Percentiles rank a stretch among this genome's conserved stretches.
Conservation (phyloP, 768 basidiomycete species). For the Antrodiella citrinella region DNA sequence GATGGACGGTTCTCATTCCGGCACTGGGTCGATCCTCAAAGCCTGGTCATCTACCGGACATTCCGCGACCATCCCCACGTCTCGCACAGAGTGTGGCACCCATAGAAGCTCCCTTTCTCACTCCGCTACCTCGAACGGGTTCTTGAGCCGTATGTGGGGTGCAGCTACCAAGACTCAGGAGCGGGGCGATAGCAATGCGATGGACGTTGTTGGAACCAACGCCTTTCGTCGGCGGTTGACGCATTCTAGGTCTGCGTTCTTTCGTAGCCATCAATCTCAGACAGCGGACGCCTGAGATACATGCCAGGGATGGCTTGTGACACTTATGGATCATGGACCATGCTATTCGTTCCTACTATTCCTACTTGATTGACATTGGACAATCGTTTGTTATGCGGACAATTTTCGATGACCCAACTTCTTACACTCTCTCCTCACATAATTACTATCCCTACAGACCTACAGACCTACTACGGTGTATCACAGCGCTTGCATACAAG, state of each 20-base stretch:
- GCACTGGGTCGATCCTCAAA: constrained; percentile 7
- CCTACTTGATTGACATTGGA: neutral
- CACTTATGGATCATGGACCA: neutral
- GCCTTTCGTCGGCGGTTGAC: constrained; percentile 33
- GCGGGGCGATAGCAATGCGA: constrained; percentile 20
- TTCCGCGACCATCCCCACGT: constrained; percentile 10
- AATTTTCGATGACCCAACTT: neutral
- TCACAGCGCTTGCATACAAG: neutral
- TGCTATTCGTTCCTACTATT: neutral
- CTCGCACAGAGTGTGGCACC: constrained; percentile 9
- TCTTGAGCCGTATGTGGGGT: constrained; percentile 72
- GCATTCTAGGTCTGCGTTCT: constrained; percentile 36
- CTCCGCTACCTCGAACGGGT: constrained; percentile 31
- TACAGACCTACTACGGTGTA: no score
- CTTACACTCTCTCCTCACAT: neutral
- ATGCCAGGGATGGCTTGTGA: neutral
- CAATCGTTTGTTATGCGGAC: neutral
- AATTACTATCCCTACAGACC: neutral
- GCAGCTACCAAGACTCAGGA: constrained; percentile 39
- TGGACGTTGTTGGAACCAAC: constrained; percentile 19
- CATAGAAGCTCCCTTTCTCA: constrained; percentile 8
- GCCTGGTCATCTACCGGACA: constrained; percentile 1
- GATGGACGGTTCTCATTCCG: constrained; percentile 12
- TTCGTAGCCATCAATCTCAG: constrained; percentile 21
- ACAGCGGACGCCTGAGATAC: neutral